Evolutionary conservation across 345 rosid species (phyloP).

Genomic region (Xanthoceras sorbifolium): DNA sequence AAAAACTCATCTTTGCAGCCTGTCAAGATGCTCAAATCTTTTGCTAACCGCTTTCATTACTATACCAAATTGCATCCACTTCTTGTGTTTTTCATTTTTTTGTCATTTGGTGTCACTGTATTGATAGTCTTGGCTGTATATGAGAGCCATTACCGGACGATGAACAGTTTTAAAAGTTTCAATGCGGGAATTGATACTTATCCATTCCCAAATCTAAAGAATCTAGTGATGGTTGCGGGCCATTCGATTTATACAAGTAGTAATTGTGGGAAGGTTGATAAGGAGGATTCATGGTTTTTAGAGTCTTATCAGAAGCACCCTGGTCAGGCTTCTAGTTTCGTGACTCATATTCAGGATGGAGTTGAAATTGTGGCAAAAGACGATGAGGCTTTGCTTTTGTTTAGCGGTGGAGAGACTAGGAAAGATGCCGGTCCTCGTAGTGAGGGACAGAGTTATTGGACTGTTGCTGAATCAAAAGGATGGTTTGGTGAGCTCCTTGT

Average conservation of each 20-base stretch:
- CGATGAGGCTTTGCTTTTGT: constrained; percentile 74
- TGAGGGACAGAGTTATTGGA: constrained; percentile 99
- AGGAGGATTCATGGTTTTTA: constrained; percentile 93
- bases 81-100: constrained; percentile 44
- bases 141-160: constrained; percentile 42
- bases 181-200: constrained; percentile 42
- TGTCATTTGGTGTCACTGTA: constrained; percentile 67
- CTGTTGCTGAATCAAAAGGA: constrained; percentile 88
- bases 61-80: constrained; percentile 66
- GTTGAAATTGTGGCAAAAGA: constrained; percentile 62
- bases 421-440: constrained; percentile 96
- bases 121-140: constrained; percentile 53
- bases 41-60: constrained; percentile 54
- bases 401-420: constrained; percentile 97
- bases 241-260: constrained; percentile 88
- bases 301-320: constrained; percentile 93
- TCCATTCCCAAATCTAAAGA: constrained; percentile 66
- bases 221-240: constrained; percentile 98
- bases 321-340: constrained; percentile 87
- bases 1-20: constrained; percentile 42
- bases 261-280: constrained; percentile 70
- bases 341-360: constrained; percentile 84
- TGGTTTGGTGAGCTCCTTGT: constrained; percentile 83
- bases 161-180: constrained; percentile 34
- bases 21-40: constrained; percentile 60